Conservation (phyloP, 2,329 filamentous ascomycete genomes). For the Emergomyces orientalis region DNA sequence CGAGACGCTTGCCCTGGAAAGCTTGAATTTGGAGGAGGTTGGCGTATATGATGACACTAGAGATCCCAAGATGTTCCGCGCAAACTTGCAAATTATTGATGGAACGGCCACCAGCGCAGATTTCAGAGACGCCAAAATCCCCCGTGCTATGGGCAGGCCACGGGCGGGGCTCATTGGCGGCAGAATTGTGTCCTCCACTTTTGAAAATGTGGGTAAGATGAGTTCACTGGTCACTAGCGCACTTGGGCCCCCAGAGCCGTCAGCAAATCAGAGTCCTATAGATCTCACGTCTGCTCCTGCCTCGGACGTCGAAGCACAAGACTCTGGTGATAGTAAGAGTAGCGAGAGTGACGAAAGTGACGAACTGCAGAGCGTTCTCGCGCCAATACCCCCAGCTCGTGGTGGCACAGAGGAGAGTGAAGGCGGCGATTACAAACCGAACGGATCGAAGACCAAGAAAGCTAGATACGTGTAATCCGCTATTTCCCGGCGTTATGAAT, state of each 20-base stretch:
- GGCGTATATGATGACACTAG: slow-evolving; percentile 38
- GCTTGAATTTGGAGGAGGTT: slow-evolving; percentile 46
- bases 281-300: slow-evolving; percentile 9
- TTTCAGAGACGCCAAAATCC: slow-evolving; percentile 23
- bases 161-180: slow-evolving; percentile 16
- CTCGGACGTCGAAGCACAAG: slow-evolving; percentile 6
- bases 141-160: slow-evolving; percentile 22
- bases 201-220: slow-evolving; percentile 28
- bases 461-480: slow-evolving; percentile 12
- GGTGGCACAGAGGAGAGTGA: slow-evolving; percentile 24
- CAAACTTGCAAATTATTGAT: slow-evolving; percentile 38
- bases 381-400: slow-evolving; percentile 15
- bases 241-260: slow-evolving; percentile 20
- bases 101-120: slow-evolving; percentile 24
- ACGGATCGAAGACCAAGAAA: slow-evolving; percentile 17
- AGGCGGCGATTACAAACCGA: slow-evolving; percentile 21
- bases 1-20: slow-evolving; percentile 47
- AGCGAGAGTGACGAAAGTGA: slow-evolving; percentile 10
- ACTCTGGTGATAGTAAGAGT: slow-evolving; percentile 13
- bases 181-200: slow-evolving; percentile 15
- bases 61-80: slow-evolving; percentile 40
- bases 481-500: neutral
- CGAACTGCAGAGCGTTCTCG: slow-evolving; percentile 12
- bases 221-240: slow-evolving; percentile 34
- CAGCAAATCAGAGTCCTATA: slow-evolving; percentile 7